Evolutionary conservation across 805 yeast genomes (phyloP), one percentile per base, ranked within the genome.

Genomic region (Saccharomycopsis selenospora): DNA sequence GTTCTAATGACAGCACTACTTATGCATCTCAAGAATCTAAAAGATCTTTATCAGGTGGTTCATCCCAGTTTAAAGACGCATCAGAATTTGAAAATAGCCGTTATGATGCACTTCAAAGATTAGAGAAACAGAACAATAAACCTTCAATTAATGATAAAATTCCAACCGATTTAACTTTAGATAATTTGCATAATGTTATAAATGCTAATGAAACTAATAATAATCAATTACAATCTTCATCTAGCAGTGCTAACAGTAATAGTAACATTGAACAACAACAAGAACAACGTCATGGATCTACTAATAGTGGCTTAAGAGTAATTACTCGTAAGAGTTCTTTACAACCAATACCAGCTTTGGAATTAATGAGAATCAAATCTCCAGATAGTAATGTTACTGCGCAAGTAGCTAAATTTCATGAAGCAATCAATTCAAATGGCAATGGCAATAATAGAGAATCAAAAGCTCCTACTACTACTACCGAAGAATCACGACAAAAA

Each of bases 71-170:
- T 14, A 17, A 20, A 6, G 27, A 36, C 11, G 20, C 26, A 7
- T 43, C 46, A 11, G 29, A 27, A 3, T 38, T 50, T 29, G 53
- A 50, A 40, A 36, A 29, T 25, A 40, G 53, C 38, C 11, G 53
- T 11, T 17, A 42, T 13, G 53, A 50, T 20, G 53, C 53, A 11
- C 28, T 50, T 3, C 46, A 44, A 26, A 41, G 43, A 30, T 36
- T 50, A 7, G 53, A 47, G 25, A 42, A 42, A 10, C 38, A 33
- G 10, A 33, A 33, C 38, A 33, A 33, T 20, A 33, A 33, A 20
- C 38, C 38, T 4, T 6, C 17, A 6, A 33, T 33, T 14, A 33
- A 33, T 20, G 38, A 33, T 33, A 33, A 33, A 20, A 33, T 33
- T 14, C 17, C 17, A 20, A 20, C 38, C n/a, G 38, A 33, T 33